Percentiles rank a stretch among this genome's conserved stretches.
Evolutionary conservation across 257 asterid species (phyloP).

Genomic region (Datura wrightii): DNA sequence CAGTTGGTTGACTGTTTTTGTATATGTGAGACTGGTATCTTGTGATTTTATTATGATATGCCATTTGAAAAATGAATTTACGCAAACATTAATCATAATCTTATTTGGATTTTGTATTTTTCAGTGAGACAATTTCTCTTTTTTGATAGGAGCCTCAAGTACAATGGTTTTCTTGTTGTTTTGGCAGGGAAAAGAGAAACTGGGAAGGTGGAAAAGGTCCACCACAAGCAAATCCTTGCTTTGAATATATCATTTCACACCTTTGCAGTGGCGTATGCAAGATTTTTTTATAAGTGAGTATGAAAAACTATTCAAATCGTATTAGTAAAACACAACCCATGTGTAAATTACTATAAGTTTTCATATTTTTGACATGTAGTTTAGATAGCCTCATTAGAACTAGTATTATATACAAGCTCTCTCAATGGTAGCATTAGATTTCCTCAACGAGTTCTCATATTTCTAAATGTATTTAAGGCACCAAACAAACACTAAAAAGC

Average conservation of each 20-base stretch:
- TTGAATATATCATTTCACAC: conserved; percentile 39
- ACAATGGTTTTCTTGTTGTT: conserved; percentile 8
- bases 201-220: conserved; percentile 72
- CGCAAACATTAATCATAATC: background rate
- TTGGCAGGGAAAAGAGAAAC: conserved; percentile 72
- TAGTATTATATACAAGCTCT: background rate
- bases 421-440: background rate
- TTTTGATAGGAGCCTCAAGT: background rate
- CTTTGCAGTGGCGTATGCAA: background rate
- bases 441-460: background rate
- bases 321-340: background rate
- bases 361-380: background rate
- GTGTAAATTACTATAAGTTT: background rate
- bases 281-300: background rate
- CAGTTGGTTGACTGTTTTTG: background rate
- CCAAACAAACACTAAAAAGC: background rate
- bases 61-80: background rate
- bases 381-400: background rate
- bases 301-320: background rate
- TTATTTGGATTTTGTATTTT: background rate
- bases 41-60: background rate
- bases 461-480: background rate
- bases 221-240: conserved; percentile 41
- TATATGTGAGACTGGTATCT: background rate
- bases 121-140: background rate